phyloP scores from a whole-genome alignment of 768 basidiomycete species.

The Strobilomyces echinocephalus region DNA sequence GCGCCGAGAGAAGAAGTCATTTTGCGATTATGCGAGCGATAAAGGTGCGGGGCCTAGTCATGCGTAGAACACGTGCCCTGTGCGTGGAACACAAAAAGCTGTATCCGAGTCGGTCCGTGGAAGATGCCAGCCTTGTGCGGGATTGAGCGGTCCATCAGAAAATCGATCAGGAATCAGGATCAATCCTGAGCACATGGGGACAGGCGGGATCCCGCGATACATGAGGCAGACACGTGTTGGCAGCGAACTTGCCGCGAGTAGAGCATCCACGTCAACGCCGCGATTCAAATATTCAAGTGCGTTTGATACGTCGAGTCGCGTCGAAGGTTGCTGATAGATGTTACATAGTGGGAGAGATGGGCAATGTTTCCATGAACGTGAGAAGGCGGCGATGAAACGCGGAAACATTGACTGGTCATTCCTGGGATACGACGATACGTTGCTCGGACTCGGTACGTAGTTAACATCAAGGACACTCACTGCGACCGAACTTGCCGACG shows the following conservation, averaged over 20 bases:
- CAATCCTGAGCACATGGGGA: neutral
- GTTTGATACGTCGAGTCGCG: too few species aligned
- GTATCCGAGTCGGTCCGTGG: constrained; percentile 12
- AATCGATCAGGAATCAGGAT: constrained; percentile 20
- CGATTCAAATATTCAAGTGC: neutral
- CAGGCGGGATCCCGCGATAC: constrained; percentile 18
- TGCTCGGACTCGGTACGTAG: neutral
- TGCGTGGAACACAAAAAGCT: constrained; percentile 14
- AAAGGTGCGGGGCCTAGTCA: constrained; percentile 10
- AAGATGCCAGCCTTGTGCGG: constrained; percentile 10
- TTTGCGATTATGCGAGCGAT: constrained; percentile 9
- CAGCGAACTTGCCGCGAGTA: neutral
- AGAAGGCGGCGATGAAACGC: neutral
- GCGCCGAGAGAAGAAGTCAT: constrained; percentile 11
- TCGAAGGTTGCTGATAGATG: neutral
- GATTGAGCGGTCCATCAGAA: constrained; percentile 10
- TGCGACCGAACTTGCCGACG: neutral
- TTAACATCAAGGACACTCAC: neutral
- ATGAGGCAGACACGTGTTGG: constrained; percentile 16
- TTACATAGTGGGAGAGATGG: neutral
- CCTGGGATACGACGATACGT: neutral
- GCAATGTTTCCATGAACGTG: neutral
- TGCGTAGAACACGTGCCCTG: constrained; percentile 23
- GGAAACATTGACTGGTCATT: neutral
- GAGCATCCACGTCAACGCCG: neutral